Conservation (phyloP, 768 basidiomycete species). For the Leccinum boreale region DNA sequence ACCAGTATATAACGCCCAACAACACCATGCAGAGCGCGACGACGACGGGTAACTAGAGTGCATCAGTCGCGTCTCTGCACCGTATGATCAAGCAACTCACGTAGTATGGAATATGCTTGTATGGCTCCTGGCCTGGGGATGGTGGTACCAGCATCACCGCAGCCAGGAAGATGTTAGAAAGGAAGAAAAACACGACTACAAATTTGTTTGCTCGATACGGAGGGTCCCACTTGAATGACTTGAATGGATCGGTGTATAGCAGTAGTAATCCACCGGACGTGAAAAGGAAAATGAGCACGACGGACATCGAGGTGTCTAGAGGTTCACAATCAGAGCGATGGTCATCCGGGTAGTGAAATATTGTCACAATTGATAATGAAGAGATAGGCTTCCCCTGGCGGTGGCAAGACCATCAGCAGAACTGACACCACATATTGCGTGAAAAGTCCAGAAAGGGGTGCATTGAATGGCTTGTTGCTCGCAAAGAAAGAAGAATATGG, state of each 20-base stretch:
- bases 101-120: slow-evolving; percentile 64
- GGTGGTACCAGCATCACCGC: slow-evolving; percentile 65
- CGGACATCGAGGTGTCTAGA: slow-evolving; percentile 56
- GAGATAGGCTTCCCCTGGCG: slow-evolving; percentile 72
- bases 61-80: neutral
- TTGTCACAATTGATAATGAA: slow-evolving; percentile 60
- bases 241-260: slow-evolving; percentile 47
- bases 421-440: slow-evolving; percentile 61
- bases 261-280: slow-evolving; percentile 62
- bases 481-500: slow-evolving; percentile 67
- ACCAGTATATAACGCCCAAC: slow-evolving; percentile 57
- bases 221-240: slow-evolving; percentile 54
- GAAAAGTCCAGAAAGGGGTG: slow-evolving; percentile 62
- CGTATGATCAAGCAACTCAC: slow-evolving; percentile 36
- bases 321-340: neutral
- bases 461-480: slow-evolving; percentile 66
- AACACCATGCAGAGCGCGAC: slow-evolving; percentile 45
- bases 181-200: slow-evolving; percentile 51
- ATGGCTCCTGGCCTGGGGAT: slow-evolving; percentile 44
- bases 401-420: slow-evolving; percentile 50
- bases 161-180: slow-evolving; percentile 65
- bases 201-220: slow-evolving; percentile 57
- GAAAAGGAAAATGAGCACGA: slow-evolving; percentile 53
- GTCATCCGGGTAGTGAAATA: neutral
- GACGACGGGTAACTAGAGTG: slow-evolving; percentile 47